Conservation (phyloP, 225 moss, liverwort and hornwort species). For the Polytrichum commune region DNA sequence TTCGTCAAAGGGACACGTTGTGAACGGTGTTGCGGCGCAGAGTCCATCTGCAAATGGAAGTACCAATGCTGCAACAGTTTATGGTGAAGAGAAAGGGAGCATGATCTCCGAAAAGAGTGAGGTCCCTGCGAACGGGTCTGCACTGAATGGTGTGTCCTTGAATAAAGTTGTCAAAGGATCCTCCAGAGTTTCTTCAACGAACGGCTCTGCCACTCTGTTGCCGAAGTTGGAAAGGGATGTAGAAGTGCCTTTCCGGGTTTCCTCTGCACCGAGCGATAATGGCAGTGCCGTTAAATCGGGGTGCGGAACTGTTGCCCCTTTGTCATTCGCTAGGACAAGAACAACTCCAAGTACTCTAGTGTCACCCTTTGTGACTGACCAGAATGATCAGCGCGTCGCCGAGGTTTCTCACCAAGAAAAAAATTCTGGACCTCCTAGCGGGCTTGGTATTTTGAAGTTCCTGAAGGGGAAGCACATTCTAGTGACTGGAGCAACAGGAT, state of each 20-base stretch:
- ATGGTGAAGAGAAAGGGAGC: constrained; percentile 15
- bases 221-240: constrained; percentile 45
- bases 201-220: constrained; percentile 23
- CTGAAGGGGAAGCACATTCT: constrained; percentile 58
- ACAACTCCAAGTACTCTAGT: constrained; percentile 15
- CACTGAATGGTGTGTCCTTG: constrained; percentile 22
- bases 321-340: constrained; percentile 20
- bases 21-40: constrained; percentile 15
- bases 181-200: constrained; percentile 27
- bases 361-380: constrained; percentile 5
- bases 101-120: constrained; percentile 11
- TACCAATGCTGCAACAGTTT: constrained; percentile 23
- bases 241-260: constrained; percentile 23
- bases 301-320: constrained; percentile 33
- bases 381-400: neutral
- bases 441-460: constrained; percentile 53
- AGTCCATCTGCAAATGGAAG: constrained; percentile 27
- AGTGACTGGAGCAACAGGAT: constrained; percentile 72
- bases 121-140: constrained; percentile 18
- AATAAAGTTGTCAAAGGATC: constrained; percentile 32
- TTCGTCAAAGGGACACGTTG: constrained; percentile 16
- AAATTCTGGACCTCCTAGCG: constrained; percentile 15
- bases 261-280: constrained; percentile 20
- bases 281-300: constrained; percentile 30
- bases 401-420: constrained; percentile 9